phyloP scores from a whole-genome alignment of 345 rosid species.

The Eucalyptus pumila region DNA sequence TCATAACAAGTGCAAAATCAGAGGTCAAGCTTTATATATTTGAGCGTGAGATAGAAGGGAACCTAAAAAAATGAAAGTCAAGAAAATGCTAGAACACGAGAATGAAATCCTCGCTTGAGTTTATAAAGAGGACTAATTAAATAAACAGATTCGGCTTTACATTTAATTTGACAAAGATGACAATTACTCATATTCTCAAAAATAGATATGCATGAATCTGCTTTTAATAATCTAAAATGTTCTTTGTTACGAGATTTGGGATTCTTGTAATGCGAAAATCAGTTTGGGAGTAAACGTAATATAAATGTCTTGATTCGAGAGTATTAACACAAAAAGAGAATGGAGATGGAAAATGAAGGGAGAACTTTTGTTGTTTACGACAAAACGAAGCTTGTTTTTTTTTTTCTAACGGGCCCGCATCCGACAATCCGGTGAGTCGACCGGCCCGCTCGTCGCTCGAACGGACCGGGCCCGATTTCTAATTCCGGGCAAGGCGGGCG shows the following conservation, averaged over 20 bases:
- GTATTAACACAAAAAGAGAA: neutral
- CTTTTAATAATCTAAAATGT: no score
- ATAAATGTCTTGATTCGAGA: neutral
- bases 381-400: neutral
- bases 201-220: no score
- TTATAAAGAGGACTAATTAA: neutral
- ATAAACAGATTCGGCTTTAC: no score
- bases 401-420: neutral
- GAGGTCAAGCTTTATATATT: neutral
- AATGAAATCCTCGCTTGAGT: neutral
- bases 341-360: neutral
- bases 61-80: neutral
- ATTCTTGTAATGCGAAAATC: no score
- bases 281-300: neutral
- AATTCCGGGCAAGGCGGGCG: neutral
- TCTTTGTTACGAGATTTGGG: no score
- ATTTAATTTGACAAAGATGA: neutral
- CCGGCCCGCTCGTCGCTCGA: neutral
- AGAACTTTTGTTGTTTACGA: neutral
- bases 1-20: neutral
- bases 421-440: neutral
- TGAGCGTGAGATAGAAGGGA: fast-evolving
- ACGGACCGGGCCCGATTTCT: neutral
- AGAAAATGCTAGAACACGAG: neutral
- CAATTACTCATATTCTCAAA: neutral